Conservation (phyloP, 202 grass and related monocot genomes). For the Zizania palustris region DNA sequence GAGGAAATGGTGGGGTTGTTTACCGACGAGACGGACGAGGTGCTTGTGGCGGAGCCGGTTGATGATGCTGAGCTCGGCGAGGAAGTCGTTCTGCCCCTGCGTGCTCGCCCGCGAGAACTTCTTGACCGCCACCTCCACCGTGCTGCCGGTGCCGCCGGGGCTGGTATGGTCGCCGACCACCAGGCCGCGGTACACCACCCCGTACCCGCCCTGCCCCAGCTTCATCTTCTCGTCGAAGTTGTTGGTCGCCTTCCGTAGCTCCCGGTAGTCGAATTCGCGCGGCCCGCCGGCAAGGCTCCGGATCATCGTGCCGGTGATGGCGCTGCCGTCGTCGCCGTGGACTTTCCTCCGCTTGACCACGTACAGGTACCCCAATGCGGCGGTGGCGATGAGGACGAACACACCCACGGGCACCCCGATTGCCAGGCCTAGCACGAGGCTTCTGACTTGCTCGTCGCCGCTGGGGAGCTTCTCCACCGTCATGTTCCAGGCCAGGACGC, state of each 20-base stretch:
- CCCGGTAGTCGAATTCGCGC: conserved; percentile 66
- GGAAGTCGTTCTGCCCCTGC: conserved; percentile 76
- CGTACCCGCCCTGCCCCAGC: conserved; percentile 77
- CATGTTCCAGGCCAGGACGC: conserved; percentile 75
- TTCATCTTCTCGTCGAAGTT: conserved; percentile 86
- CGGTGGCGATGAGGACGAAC: background rate
- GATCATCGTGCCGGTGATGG: conserved; percentile 53
- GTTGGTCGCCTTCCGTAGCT: conserved; percentile 67
- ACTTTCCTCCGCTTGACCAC: conserved; percentile 36
- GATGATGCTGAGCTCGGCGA: conserved; percentile 78
- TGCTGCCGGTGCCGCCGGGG: conserved; percentile 40
- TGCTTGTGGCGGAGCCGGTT: conserved; percentile 76
- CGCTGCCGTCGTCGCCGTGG: conserved; percentile 24
- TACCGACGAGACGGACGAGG: conserved; percentile 76
- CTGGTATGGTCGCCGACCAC: conserved; percentile 53
- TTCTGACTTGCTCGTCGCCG: background rate
- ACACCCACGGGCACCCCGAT: conserved; percentile 42
- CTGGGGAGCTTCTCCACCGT: conserved; percentile 57
- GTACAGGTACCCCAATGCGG: conserved; percentile 40
- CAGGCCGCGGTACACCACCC: conserved; percentile 70
- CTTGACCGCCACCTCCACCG: conserved; percentile 65
- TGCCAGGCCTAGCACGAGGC: conserved; percentile 9
- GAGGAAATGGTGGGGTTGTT: background rate
- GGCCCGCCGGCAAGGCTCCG: conserved; percentile 68
- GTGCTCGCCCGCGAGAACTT: conserved; percentile 70